Evolutionary conservation across 495 filamentous ascomycete genomes (phyloP).

Genomic region (Xylaria castorea): DNA sequence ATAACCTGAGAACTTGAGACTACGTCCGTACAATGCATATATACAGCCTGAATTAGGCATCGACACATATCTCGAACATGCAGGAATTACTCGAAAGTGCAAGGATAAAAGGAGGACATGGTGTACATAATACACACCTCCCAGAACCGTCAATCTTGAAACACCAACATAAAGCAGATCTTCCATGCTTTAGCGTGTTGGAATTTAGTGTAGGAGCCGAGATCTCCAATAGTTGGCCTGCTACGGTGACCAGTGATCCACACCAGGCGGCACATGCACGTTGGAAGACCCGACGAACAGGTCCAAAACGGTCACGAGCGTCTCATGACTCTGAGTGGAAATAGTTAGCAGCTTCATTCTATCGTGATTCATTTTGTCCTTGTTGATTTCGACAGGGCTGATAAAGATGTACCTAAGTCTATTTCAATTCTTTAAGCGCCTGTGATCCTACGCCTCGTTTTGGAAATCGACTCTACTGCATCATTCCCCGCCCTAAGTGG

Average conservation of each 20-base stretch:
- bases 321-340: not conserved
- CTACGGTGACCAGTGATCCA: not conserved
- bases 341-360: not conserved
- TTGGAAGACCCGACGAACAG: constrained; percentile 7
- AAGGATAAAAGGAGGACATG: not conserved
- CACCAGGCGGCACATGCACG: constrained; percentile 1
- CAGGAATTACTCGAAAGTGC: not conserved
- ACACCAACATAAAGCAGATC: constrained; percentile 15
- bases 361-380: not conserved
- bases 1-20: not conserved
- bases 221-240: constrained; percentile 18
- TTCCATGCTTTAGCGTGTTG: constrained; percentile 14
- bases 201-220: not conserved
- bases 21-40: constrained; percentile 7
- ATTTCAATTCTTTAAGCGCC: constrained; percentile 22
- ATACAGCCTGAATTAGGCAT: constrained; percentile 11
- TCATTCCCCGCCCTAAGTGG: not conserved
- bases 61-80: not conserved
- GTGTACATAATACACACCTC: constrained; percentile 3
- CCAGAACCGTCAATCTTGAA: constrained; percentile 4
- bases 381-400: not conserved
- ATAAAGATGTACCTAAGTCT: not conserved
- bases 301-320: constrained; percentile 1
- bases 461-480: not conserved
- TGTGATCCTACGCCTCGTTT: not conserved